Percentiles rank a stretch among this genome's conserved stretches.
Conservation (phyloP, 805 yeast genomes). For the Candida easanensis region DNA sequence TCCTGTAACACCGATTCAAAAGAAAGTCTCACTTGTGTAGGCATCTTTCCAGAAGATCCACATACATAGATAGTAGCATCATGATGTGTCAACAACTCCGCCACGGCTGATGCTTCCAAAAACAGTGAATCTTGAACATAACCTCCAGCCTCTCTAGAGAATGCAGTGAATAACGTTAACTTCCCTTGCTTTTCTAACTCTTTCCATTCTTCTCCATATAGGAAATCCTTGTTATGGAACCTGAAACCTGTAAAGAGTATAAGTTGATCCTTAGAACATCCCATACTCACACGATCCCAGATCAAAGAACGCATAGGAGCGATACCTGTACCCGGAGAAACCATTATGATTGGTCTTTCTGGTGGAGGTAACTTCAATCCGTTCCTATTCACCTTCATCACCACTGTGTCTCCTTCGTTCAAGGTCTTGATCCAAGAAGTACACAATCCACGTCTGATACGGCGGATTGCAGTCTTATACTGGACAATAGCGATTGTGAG, state of each 20-base stretch:
- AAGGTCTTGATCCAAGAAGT: conserved; percentile 68
- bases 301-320: conserved; percentile 87
- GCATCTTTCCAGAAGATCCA: conserved; percentile 96
- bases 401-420: conserved; percentile 43
- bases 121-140: conserved; percentile 81
- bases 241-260: conserved; percentile 77
- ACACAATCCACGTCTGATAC: conserved; percentile 78
- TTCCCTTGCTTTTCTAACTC: conserved; percentile 31
- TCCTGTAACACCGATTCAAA: conserved; percentile 58
- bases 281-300: conserved; percentile 27
- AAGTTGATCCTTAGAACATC: conserved; percentile 33
- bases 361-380: conserved; percentile 34
- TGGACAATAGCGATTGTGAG: conserved; percentile 82
- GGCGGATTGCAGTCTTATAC: conserved; percentile 76
- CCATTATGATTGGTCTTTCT: conserved; percentile 56
- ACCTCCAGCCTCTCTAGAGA: conserved; percentile 51
- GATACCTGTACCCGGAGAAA: conserved; percentile 94
- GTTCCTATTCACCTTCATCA: conserved; percentile 50
- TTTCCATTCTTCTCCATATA: conserved; percentile 59
- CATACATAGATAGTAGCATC: conserved; percentile 75
- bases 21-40: conserved; percentile 81
- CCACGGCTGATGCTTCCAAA: conserved; percentile 45
- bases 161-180: conserved; percentile 42
- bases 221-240: conserved; percentile 57
- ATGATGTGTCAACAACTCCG: conserved; percentile 48